phyloP scores from a whole-genome alignment of 768 basidiomycete genomes.

The Tricholoma terreum region DNA sequence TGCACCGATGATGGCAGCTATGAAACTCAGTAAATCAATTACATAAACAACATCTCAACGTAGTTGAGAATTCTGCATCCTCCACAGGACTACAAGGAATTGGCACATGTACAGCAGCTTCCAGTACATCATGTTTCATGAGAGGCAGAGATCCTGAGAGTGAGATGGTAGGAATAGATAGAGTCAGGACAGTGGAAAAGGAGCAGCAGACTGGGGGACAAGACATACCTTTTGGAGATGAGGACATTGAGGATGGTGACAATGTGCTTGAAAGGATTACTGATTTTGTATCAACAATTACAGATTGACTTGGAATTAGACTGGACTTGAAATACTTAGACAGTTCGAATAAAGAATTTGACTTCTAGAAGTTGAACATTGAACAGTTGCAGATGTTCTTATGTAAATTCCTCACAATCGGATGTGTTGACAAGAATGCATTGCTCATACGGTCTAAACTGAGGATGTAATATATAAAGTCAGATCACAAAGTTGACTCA shows the following conservation, averaged over 20 bases:
- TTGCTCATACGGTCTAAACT: neutral
- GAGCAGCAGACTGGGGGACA: neutral
- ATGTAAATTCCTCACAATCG: no score
- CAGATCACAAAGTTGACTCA: neutral
- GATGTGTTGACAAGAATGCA: neutral
- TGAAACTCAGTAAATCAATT: no score
- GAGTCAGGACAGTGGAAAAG: neutral
- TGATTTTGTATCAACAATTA: constrained; percentile 1
- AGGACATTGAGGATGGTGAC: neutral
- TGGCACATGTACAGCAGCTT: no score
- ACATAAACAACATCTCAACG: no score
- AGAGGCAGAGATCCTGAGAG: no score
- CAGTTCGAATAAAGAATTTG: neutral
- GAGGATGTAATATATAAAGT: neutral
- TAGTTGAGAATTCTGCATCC: no score
- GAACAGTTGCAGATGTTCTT: no score
- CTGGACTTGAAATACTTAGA: neutral
- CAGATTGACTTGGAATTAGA: neutral
- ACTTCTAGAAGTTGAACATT: neutral
- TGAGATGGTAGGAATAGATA: neutral
- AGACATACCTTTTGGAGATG: neutral
- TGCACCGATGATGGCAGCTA: no score
- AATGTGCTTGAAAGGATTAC: neutral
- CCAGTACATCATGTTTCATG: no score
- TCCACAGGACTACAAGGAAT: no score